phyloP scores from a whole-genome alignment of 306 rosid genomes.

The Carpinus viminea region DNA sequence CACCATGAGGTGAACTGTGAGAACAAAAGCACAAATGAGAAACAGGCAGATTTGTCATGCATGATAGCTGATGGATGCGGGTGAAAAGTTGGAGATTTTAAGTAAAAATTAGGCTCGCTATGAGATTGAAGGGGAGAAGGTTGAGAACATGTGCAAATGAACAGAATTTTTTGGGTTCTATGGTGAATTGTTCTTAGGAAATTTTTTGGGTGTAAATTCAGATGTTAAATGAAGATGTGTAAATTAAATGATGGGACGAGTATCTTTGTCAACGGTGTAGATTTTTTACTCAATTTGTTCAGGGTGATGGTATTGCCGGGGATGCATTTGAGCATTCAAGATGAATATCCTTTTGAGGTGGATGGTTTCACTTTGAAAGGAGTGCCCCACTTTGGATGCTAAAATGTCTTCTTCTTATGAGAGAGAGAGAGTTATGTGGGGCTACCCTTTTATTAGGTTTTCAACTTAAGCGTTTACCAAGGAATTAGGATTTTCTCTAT shows the following conservation, averaged over 20 bases:
- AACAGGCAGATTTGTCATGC: slow-evolving; percentile 27
- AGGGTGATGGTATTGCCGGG: not conserved
- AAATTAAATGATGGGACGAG: slow-evolving; percentile 6
- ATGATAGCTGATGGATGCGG: slow-evolving; percentile 17
- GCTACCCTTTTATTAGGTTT: too few relatives aligned
- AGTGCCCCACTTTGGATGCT: not conserved
- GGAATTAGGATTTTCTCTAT: too few relatives aligned
- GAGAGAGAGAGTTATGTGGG: too few relatives aligned
- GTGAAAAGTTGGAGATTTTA: slow-evolving; percentile 19
- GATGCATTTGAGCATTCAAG: not conserved
- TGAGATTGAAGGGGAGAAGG: slow-evolving; percentile 1
- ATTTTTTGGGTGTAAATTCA: slow-evolving; percentile 17
- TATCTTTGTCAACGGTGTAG: slow-evolving; percentile 16
- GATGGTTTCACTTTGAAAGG: too few relatives aligned
- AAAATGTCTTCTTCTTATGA: not conserved
- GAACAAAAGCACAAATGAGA: slow-evolving; percentile 33
- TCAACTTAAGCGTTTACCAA: too few relatives aligned
- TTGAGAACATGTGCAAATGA: not conserved
- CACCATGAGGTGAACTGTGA: slow-evolving; percentile 26
- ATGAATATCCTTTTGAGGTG: not conserved
- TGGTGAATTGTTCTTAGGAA: not conserved
- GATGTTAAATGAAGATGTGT: slow-evolving; percentile 1
- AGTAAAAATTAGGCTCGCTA: slow-evolving; percentile 14
- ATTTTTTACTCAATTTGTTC: not conserved
- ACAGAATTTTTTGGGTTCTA: not conserved